These are phyloP conservation scores for Didymella sp. DNA, from an alignment of 2,329 filamentous ascomycete genomes.

Conservation along the genomic window DNA sequence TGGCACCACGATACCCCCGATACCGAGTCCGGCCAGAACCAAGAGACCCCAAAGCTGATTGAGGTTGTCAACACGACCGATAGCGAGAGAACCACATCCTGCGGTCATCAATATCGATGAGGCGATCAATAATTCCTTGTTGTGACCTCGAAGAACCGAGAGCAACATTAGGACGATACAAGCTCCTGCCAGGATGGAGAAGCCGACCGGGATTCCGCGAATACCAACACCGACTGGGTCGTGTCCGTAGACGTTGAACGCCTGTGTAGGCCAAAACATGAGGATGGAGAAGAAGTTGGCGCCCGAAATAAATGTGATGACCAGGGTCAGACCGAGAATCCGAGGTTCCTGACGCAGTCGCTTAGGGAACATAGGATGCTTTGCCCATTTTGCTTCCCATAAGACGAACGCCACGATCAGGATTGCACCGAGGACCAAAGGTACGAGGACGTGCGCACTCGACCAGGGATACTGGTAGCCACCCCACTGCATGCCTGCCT, in stretches of 20 bases:
- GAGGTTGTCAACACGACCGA: slow-evolving; percentile 61
- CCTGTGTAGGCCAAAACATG: slow-evolving; percentile 45
- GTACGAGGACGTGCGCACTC: slow-evolving; percentile 61
- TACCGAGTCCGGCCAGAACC: slow-evolving; percentile 67
- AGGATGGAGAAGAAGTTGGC: slow-evolving; percentile 44
- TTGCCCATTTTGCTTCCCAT: slow-evolving; percentile 52
- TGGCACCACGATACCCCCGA: slow-evolving; percentile 72
- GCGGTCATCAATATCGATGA: slow-evolving; percentile 71
- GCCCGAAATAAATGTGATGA: slow-evolving; percentile 45
- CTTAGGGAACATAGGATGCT: slow-evolving; percentile 54
- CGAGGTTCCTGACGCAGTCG: slow-evolving; percentile 37
- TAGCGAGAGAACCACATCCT: slow-evolving; percentile 64
- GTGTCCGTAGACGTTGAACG: slow-evolving; percentile 53
- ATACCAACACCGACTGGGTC: slow-evolving; percentile 70
- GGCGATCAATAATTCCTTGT: slow-evolving; percentile 65
- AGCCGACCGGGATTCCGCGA: slow-evolving; percentile 68
- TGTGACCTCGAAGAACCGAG: slow-evolving; percentile 64
- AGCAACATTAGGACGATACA: slow-evolving; percentile 65
- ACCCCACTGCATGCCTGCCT: slow-evolving; percentile 56
- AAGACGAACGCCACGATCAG: slow-evolving; percentile 57
- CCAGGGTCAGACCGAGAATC: slow-evolving; percentile 37
- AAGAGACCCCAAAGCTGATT: slow-evolving; percentile 64
- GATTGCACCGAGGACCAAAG: slow-evolving; percentile 59
- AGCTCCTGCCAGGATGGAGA: slow-evolving; percentile 68
- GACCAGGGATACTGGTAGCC: slow-evolving; percentile 61